These are phyloP conservation scores for Scopulariopsis brevicaulis DNA, from an alignment of 2,329 filamentous ascomycete genomes.

Conservation along the genomic window DNA sequence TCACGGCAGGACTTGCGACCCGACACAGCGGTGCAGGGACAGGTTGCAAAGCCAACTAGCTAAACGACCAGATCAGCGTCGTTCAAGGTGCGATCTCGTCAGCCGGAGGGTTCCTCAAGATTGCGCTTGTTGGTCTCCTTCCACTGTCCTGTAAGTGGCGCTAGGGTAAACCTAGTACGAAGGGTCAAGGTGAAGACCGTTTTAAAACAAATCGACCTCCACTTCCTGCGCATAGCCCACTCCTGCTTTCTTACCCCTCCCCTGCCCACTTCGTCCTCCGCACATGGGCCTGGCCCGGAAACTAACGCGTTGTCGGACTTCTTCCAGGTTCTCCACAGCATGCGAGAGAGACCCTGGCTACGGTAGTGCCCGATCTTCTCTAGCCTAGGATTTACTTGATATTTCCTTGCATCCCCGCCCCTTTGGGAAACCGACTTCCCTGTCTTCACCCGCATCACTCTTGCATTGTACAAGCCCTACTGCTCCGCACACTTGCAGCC, in stretches of 20 bases:
- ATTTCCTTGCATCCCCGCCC: slow-evolving; percentile 1
- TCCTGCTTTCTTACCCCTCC: background rate
- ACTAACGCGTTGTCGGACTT: background rate
- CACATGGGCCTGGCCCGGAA: background rate
- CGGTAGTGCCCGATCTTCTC: slow-evolving; percentile 1
- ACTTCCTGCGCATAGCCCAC: background rate
- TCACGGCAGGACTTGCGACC: background rate
- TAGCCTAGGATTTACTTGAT: slow-evolving; percentile 1
- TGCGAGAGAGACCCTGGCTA: background rate
- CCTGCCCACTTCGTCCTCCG: background rate
- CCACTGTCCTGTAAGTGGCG: slow-evolving; percentile 3
- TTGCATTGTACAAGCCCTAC: background rate
- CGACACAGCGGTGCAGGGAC: background rate
- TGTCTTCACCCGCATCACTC: background rate
- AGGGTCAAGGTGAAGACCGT: background rate
- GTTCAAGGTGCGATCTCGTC: background rate
- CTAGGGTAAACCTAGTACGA: slow-evolving; percentile 1
- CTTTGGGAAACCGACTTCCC: background rate
- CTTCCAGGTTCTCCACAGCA: background rate
- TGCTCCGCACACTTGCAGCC: background rate
- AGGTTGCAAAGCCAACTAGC: background rate
- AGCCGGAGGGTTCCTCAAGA: background rate
- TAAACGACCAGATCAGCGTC: background rate
- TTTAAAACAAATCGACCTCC: slow-evolving; percentile 3
- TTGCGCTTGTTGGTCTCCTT: background rate